Percentiles rank a stretch among this genome's conserved stretches.
Evolutionary conservation across 345 rosid species (phyloP).

Genomic region (Lenwebbia sp.): DNA sequence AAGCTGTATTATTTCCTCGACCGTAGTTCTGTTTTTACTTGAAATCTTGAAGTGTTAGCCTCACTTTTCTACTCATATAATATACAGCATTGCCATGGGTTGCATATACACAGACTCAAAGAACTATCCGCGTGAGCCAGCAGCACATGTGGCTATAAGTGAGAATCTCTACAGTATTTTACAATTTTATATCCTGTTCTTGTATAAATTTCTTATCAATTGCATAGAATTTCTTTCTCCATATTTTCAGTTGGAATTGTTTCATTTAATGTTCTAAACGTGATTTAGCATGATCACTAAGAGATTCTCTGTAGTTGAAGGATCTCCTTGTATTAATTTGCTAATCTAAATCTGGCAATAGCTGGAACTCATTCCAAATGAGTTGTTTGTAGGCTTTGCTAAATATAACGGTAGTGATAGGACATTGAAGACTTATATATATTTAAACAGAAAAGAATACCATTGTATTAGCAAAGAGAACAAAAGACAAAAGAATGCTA

Average conservation of each 20-base stretch:
- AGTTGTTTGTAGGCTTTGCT: background rate
- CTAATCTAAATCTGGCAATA: background rate
- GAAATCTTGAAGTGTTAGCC: slow-evolving; percentile 4
- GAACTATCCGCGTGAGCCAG: slow-evolving; percentile 98
- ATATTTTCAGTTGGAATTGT: background rate
- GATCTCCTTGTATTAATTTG: background rate
- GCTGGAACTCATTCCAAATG: background rate
- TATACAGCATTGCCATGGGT: slow-evolving; percentile 84
- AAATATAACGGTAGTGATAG: background rate
- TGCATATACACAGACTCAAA: slow-evolving; percentile 95
- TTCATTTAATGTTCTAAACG: background rate
- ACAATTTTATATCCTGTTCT: background rate
- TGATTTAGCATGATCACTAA: background rate
- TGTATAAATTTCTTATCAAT: background rate
- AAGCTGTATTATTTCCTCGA: background rate
- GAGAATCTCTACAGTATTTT: slow-evolving; percentile 16
- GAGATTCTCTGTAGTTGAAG: background rate
- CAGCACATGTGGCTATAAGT: slow-evolving; percentile 99
- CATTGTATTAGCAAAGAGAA: background rate
- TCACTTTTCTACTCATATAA: slow-evolving; percentile 13
- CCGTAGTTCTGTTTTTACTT: background rate
- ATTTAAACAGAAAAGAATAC: background rate
- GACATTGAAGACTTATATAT: background rate
- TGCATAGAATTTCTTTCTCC: background rate
- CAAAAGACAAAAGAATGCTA: background rate